Base-by-base conservation (phyloP, 768 basidiomycete species). In the Rubroboletus satanas region DNA sequence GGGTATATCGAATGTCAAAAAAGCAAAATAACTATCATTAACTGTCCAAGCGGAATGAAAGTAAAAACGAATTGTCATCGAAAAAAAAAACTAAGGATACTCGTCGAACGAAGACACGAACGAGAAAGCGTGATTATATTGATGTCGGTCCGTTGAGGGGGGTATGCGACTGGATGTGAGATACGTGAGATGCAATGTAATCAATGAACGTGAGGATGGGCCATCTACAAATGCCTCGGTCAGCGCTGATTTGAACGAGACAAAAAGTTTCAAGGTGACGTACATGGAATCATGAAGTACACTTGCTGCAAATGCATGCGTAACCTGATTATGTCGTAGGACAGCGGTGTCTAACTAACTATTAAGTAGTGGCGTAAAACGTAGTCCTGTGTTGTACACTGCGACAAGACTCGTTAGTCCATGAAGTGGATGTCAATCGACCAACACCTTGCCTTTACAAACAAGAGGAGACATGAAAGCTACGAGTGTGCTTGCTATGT, bases 331-430 rank as follows among this genome's bases (percentile, higher is more conserved):
- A 71, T 54, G 69, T 62, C 66, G 54, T 56, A 38, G 49, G 62
- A 62, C 59, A 46, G 54, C n/a, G 57, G 32, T 15, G 48, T 55
- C 57, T 70, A 63, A 56, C 55, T 69, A 64, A 29, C 23, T 28
- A 62, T 65, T 66, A 58, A 50, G 63, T 62, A 31, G 51, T 45
- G 60, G 58, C 59, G 61, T 67, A 67, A 55, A 64, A 61, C 51
- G 62, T 64, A 62, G 51, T 55, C 55, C 45, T 56, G 63, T 59
- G 53, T 60, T 59, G 61, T 62, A 71, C 65, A 71, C 71, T 71
- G 45, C 5, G 18, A 45, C 41, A 17, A 12, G 33, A 23, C 7
- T 7, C 11, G 45, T 65, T 42, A 67, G 44, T 42, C 21, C 23
- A 36, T 17, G 7, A 38, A 18, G 23, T 11, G 32, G 1, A 31